Conservation (phyloP, 108 stramenopile species). For the Nannochloropsis salina region DNA sequence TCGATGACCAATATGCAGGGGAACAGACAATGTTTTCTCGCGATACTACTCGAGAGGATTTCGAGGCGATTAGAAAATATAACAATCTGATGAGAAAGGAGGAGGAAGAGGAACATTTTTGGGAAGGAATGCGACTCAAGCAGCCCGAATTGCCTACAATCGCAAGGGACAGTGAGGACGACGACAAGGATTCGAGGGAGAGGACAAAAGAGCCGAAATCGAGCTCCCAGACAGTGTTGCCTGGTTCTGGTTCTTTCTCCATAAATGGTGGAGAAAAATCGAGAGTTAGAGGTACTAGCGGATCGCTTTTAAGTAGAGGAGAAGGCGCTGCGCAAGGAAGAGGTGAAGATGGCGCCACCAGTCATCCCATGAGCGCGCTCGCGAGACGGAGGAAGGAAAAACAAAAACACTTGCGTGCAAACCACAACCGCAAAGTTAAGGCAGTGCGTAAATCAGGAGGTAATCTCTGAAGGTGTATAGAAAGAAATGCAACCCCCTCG, state of each 20-base stretch:
- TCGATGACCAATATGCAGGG: neutral
- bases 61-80: neutral
- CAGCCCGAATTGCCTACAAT: neutral
- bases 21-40: neutral
- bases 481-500: too few relatives aligned
- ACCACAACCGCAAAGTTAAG: neutral
- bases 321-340: neutral
- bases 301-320: neutral
- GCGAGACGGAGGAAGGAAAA: conserved; percentile 19
- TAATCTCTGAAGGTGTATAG: too few relatives aligned
- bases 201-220: neutral
- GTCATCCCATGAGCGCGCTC: neutral
- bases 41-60: neutral
- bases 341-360: neutral
- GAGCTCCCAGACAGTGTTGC: too few relatives aligned
- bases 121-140: neutral
- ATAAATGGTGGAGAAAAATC: neutral
- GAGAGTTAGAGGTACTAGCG: neutral
- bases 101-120: neutral
- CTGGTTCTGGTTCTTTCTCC: too few relatives aligned
- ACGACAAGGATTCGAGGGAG: neutral
- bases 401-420: neutral
- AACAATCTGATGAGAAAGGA: neutral
- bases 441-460: neutral
- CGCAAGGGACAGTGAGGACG: neutral